Percentiles rank a stretch among this genome's conserved stretches.
These are phyloP conservation scores for Phytophthora europaea DNA, from an alignment of 352 stramenopile genomes.

Conservation along the genomic window DNA sequence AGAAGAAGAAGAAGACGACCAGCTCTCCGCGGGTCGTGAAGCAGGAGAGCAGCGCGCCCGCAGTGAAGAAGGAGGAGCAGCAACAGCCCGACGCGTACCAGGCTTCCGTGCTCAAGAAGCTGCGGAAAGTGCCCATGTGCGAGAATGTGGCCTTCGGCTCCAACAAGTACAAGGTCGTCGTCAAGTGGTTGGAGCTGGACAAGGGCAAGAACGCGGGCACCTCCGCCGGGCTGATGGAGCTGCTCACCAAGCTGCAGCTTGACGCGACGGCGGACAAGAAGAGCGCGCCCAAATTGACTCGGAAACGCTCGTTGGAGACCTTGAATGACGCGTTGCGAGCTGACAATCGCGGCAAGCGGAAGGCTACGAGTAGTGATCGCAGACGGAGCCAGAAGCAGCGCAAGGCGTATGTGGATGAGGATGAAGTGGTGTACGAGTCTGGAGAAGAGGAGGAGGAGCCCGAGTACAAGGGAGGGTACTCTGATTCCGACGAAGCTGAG, in stretches of 20 bases:
- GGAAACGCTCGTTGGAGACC: slow-evolving; percentile 45
- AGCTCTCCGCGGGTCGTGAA: slow-evolving; percentile 7
- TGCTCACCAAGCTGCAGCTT: slow-evolving; percentile 41
- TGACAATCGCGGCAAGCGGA: slow-evolving; percentile 37
- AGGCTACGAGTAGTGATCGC: slow-evolving; percentile 18
- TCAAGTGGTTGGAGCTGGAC: slow-evolving; percentile 69
- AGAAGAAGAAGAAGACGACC: slow-evolving; percentile 9
- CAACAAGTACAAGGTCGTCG: slow-evolving; percentile 58
- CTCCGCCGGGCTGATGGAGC: slow-evolving; percentile 37
- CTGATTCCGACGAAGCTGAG: slow-evolving; percentile 53
- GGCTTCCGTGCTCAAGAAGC: slow-evolving; percentile 42
- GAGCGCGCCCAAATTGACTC: slow-evolving; percentile 30
- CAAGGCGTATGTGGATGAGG: slow-evolving; percentile 31
- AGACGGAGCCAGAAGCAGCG: slow-evolving; percentile 26
- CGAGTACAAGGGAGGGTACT: slow-evolving; percentile 45
- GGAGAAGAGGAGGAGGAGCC: slow-evolving; percentile 51
- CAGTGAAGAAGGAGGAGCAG: slow-evolving; percentile 9
- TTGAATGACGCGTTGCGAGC: slow-evolving; percentile 53
- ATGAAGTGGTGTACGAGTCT: slow-evolving; percentile 42
- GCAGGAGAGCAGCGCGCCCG: neutral
- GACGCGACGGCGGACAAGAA: slow-evolving; percentile 10
- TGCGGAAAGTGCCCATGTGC: slow-evolving; percentile 52
- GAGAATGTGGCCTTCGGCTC: slow-evolving; percentile 42
- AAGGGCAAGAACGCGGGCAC: slow-evolving; percentile 50
- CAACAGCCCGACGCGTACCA: slow-evolving; percentile 20